Evolutionary conservation across 495 filamentous ascomycete species (phyloP).

Genomic region (Tetracladium setigerum): DNA sequence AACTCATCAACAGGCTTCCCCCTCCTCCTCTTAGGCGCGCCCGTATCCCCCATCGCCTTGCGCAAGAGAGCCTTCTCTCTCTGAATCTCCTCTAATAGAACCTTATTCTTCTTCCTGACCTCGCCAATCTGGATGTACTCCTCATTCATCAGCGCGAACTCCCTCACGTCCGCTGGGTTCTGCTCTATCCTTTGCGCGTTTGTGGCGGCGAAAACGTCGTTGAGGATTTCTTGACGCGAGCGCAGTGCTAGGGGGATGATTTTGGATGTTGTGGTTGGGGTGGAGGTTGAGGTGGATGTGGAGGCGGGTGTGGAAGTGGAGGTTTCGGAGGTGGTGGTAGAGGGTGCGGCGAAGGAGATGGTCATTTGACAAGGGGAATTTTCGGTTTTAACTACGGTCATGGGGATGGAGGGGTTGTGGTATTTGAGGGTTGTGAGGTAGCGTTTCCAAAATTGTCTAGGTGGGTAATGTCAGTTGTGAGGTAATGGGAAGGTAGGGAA

Average conservation of each 20-base stretch:
- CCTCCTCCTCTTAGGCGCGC: no score
- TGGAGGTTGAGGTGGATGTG: slow-evolving; percentile 23
- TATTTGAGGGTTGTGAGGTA: slow-evolving; percentile 84
- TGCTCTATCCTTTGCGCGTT: slow-evolving; percentile 53
- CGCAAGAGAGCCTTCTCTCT: slow-evolving; percentile 45
- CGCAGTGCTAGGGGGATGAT: slow-evolving; percentile 23
- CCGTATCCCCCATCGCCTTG: background rate
- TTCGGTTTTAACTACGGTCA: slow-evolving; percentile 65
- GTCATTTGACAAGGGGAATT: slow-evolving; percentile 61
- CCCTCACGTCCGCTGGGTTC: slow-evolving; percentile 50
- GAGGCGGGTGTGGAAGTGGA: slow-evolving; percentile 18
- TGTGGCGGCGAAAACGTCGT: slow-evolving; percentile 39
- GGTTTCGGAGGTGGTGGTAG: slow-evolving; percentile 20
- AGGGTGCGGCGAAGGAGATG: slow-evolving; percentile 56
- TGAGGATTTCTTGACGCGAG: slow-evolving; percentile 35
- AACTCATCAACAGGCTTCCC: no score
- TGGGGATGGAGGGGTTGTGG: slow-evolving; percentile 78
- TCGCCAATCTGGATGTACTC: slow-evolving; percentile 35
- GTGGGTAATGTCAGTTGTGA: slow-evolving; percentile 3
- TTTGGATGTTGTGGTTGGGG: slow-evolving; percentile 27
- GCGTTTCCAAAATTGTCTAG: slow-evolving; percentile 78
- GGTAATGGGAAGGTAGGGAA: background rate
- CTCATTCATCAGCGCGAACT: slow-evolving; percentile 53
- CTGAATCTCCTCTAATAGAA: slow-evolving; percentile 56
- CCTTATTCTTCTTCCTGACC: slow-evolving; percentile 34